Conservation (phyloP, 768 basidiomycete genomes). For the Hygrophoropsis aurantiaca region DNA sequence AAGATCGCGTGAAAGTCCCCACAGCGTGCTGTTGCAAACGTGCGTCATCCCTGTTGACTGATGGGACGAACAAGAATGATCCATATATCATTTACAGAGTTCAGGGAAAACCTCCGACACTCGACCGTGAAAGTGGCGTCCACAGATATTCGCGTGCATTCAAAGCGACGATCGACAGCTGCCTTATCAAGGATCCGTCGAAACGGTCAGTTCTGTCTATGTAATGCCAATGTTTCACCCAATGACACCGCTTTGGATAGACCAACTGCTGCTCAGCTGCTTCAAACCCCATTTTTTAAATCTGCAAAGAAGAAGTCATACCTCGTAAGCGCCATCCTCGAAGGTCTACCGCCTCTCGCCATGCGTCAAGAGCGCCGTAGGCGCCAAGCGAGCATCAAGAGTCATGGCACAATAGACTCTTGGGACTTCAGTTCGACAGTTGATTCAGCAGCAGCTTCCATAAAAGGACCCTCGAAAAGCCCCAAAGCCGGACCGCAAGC, state of each 20-base stretch:
- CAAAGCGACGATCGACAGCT: slow-evolving; percentile 80
- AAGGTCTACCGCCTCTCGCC: slow-evolving; percentile 70
- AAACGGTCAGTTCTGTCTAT: slow-evolving; percentile 48
- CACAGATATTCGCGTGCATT: slow-evolving; percentile 79
- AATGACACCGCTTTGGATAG: slow-evolving; percentile 35
- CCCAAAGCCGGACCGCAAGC: background rate
- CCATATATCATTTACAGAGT: slow-evolving; percentile 43
- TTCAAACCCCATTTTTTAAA: slow-evolving; percentile 79
- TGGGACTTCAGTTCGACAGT: slow-evolving; percentile 70
- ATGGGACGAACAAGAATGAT: background rate
- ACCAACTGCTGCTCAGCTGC: slow-evolving; percentile 75
- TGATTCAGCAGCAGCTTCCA: slow-evolving; percentile 30
- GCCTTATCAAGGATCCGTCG: slow-evolving; percentile 82
- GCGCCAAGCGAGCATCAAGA: slow-evolving; percentile 34
- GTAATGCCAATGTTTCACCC: background rate
- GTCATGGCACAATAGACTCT: slow-evolving; percentile 62
- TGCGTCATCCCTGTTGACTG: slow-evolving; percentile 26
- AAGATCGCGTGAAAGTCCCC: slow-evolving; percentile 71
- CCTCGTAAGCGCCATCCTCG: slow-evolving; percentile 75
- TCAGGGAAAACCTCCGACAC: slow-evolving; percentile 72
- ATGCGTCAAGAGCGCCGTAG: slow-evolving; percentile 70
- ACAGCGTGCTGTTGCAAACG: slow-evolving; percentile 76
- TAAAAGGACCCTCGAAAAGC: slow-evolving; percentile 9
- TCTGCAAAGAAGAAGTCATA: slow-evolving; percentile 75
- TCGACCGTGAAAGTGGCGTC: slow-evolving; percentile 70